phyloP scores from a whole-genome alignment of 768 basidiomycete genomes.

The Russula sp. region DNA sequence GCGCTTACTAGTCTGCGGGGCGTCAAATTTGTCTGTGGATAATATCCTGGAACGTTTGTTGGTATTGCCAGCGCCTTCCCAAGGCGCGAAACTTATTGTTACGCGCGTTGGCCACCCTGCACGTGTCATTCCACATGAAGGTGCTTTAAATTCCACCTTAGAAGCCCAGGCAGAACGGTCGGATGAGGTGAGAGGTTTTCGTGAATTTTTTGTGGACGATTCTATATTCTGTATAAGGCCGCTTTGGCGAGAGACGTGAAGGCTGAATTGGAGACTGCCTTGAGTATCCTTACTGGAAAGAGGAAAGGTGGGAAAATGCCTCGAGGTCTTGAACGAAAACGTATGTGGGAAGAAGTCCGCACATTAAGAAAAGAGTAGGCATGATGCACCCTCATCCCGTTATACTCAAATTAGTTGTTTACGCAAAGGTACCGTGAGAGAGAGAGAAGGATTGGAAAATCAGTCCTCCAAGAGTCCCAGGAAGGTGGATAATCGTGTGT shows the following conservation, averaged over 20 bases:
- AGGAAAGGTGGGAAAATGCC: constrained; percentile 71
- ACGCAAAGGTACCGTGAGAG: constrained; percentile 74
- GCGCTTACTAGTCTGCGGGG: constrained; percentile 84
- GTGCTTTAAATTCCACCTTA: constrained; percentile 62
- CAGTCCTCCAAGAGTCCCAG: constrained; percentile 77
- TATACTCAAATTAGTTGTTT: constrained; percentile 10
- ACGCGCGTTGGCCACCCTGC: constrained; percentile 97
- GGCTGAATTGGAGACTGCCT: constrained; percentile 69
- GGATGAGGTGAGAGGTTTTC: constrained; percentile 51
- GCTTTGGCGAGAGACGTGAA: constrained; percentile 87
- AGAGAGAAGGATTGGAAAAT: constrained; percentile 78
- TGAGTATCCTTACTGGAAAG: constrained; percentile 65
- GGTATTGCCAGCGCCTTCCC: constrained; percentile 51
- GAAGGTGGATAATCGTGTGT: constrained; percentile 37
- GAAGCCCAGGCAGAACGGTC: constrained; percentile 71
- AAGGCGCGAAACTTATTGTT: constrained; percentile 53
- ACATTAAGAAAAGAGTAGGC: constrained; percentile 87
- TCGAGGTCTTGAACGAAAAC: constrained; percentile 69
- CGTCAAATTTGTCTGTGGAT: constrained; percentile 92
- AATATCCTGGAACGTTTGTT: constrained; percentile 89
- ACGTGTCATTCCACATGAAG: constrained; percentile 73
- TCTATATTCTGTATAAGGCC: constrained; percentile 45
- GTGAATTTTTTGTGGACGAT: not conserved
- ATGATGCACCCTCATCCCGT: not conserved
- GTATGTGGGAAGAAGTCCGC: constrained; percentile 84